Conservation (phyloP, 768 basidiomycete species). For the Glaciozyma martinii region DNA sequence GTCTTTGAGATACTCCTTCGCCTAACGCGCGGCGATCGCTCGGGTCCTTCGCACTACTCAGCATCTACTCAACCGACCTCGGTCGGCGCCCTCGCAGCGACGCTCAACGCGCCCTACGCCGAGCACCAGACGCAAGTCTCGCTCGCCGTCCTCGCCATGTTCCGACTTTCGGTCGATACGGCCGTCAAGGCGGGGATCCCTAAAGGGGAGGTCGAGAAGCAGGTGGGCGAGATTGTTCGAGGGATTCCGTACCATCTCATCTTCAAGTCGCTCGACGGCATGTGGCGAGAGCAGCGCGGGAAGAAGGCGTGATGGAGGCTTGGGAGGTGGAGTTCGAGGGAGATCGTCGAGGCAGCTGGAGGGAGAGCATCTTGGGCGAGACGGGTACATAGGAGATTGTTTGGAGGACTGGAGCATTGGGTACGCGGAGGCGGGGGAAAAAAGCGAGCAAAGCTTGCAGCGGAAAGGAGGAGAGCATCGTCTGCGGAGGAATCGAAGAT, state of each 20-base stretch:
- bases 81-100: slow-evolving; percentile 34
- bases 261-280: slow-evolving; percentile 84
- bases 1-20: slow-evolving; percentile 86
- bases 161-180: slow-evolving; percentile 72
- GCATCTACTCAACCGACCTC: slow-evolving; percentile 11
- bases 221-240: slow-evolving; percentile 79
- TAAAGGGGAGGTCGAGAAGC: slow-evolving; percentile 59
- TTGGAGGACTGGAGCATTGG: too few relatives aligned
- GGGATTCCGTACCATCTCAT: slow-evolving; percentile 77
- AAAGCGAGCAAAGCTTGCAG: too few relatives aligned
- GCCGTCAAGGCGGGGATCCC: slow-evolving; percentile 57
- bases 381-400: too few relatives aligned
- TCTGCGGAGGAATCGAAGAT: too few relatives aligned
- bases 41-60: slow-evolving; percentile 40
- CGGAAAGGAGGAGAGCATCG: too few relatives aligned
- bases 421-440: too few relatives aligned
- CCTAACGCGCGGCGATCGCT: slow-evolving; percentile 79
- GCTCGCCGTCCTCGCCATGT: slow-evolving; percentile 83
- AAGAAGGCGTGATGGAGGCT: not conserved
- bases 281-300: slow-evolving; percentile 48
- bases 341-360: too few relatives aligned
- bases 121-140: slow-evolving; percentile 90
- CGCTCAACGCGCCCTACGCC: slow-evolving; percentile 61
- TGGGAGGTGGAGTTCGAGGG: too few relatives aligned
- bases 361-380: too few relatives aligned